These are phyloP conservation scores for Wickerhamomyces queroliae DNA, from an alignment of 805 yeast genomes.

Conservation along the genomic window DNA sequence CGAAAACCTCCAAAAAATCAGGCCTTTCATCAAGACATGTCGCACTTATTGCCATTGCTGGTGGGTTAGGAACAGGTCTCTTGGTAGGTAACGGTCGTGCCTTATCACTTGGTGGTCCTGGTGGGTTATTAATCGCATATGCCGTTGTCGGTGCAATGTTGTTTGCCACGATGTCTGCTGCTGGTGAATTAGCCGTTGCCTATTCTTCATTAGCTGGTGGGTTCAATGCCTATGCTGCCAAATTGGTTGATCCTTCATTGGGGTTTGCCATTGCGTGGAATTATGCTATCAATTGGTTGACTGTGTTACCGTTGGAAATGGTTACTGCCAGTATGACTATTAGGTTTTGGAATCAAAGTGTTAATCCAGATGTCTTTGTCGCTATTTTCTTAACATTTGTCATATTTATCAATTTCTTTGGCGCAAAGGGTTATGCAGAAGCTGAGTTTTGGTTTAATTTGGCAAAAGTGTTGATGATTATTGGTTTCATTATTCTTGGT, in stretches of 20 bases:
- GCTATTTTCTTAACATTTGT: constrained; percentile 44
- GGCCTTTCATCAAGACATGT: constrained; percentile 16
- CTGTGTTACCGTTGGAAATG: constrained; percentile 56
- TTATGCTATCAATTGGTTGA: constrained; percentile 58
- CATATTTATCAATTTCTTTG: constrained; percentile 40
- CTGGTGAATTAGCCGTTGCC: constrained; percentile 62
- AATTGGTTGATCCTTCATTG: constrained; percentile 49
- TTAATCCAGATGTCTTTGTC: constrained; percentile 55
- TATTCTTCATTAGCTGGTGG: constrained; percentile 57
- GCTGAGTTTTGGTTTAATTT: constrained; percentile 61
- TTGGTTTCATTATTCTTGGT: constrained; percentile 53
- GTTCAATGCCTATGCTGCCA: constrained; percentile 51
- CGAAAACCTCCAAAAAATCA: background rate
- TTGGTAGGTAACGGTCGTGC: constrained; percentile 52
- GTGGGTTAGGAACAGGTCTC: constrained; percentile 78
- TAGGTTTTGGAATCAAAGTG: constrained; percentile 47
- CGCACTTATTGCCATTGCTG: constrained; percentile 65
- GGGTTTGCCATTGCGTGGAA: constrained; percentile 60
- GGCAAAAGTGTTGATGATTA: constrained; percentile 56
- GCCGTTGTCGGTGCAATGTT: constrained; percentile 52
- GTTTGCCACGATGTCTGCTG: constrained; percentile 53
- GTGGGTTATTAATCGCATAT: constrained; percentile 47
- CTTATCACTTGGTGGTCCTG: constrained; percentile 40
- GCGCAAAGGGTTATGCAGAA: constrained; percentile 56
- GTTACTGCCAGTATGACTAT: constrained; percentile 62